Conservation (phyloP, 768 basidiomycete species). For the Leccinellum albellum region DNA sequence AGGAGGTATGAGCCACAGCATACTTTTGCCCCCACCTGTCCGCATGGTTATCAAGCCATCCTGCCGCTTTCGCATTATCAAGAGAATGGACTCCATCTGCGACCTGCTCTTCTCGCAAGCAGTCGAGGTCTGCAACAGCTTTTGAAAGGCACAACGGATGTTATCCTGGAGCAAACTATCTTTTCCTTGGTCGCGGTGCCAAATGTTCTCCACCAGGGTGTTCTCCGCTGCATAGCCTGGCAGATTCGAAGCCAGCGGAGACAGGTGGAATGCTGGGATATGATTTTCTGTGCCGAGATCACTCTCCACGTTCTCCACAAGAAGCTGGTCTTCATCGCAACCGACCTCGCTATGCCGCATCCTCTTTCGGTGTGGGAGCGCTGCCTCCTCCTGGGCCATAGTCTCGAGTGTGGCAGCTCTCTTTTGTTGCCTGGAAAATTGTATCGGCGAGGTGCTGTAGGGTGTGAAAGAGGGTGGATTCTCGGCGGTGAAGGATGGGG, state of each 20-base stretch:
- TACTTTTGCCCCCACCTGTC: constrained; percentile 3
- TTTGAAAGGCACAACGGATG: neutral
- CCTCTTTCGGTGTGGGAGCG: neutral
- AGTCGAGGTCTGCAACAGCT: neutral
- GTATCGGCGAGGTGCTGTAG: neutral
- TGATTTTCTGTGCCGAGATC: too few relatives aligned
- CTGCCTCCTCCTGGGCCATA: neutral
- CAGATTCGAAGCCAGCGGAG: neutral
- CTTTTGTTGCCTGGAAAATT: neutral
- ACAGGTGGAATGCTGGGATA: neutral
- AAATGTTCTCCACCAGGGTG: too few relatives aligned
- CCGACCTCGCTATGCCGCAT: neutral
- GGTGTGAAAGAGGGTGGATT: neutral
- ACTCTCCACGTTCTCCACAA: neutral
- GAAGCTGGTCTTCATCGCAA: neutral
- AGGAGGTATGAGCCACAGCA: neutral
- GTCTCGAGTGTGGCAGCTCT: neutral
- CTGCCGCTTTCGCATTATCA: neutral
- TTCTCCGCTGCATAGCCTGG: too few relatives aligned
- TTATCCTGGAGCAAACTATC: neutral
- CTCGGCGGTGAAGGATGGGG: neutral
- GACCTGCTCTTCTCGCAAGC: neutral
- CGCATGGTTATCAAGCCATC: constrained; percentile 7
- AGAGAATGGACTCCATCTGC: constrained; percentile 1
- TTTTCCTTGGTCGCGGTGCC: neutral